Conservation (phyloP, 208 protist species). For the Histomonas meleagridis region DNA sequence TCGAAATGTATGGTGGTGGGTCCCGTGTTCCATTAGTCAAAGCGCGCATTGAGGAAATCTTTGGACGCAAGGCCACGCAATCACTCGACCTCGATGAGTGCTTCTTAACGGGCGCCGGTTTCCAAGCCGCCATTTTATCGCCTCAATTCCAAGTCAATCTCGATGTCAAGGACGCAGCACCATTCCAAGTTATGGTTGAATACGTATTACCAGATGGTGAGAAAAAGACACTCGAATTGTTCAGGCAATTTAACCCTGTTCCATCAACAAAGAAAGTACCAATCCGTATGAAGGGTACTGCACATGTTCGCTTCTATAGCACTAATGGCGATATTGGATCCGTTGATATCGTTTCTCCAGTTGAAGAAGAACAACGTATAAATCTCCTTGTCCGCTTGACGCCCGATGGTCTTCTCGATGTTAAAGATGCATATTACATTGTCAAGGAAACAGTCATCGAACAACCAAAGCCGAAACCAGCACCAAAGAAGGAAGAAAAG, state of each 20-base stretch:
- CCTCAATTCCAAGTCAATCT: not conserved
- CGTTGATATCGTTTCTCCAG: not conserved
- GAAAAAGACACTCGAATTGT: not conserved
- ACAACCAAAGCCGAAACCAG: not conserved
- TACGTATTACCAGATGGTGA: not conserved
- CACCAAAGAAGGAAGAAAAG: not conserved
- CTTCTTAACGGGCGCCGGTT: not conserved
- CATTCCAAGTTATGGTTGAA: not conserved
- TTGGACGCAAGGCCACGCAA: constrained; percentile 19
- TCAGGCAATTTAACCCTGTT: not conserved
- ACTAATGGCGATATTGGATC: not conserved
- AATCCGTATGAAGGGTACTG: not conserved
- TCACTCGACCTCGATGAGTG: constrained; percentile 20
- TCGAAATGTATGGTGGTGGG: constrained; percentile 44
- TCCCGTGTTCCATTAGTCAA: constrained; percentile 41
- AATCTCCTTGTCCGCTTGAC: not conserved
- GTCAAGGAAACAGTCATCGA: not conserved
- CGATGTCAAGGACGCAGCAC: not conserved
- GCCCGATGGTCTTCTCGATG: not conserved
- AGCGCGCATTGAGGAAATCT: not conserved
- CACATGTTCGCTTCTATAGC: not conserved
- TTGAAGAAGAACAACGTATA: not conserved
- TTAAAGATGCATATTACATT: not conserved
- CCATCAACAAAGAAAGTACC: not conserved
- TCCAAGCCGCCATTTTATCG: constrained; percentile 26